Conservation (phyloP, 805 yeast genomes). For the Yarrowia alimentaria region DNA sequence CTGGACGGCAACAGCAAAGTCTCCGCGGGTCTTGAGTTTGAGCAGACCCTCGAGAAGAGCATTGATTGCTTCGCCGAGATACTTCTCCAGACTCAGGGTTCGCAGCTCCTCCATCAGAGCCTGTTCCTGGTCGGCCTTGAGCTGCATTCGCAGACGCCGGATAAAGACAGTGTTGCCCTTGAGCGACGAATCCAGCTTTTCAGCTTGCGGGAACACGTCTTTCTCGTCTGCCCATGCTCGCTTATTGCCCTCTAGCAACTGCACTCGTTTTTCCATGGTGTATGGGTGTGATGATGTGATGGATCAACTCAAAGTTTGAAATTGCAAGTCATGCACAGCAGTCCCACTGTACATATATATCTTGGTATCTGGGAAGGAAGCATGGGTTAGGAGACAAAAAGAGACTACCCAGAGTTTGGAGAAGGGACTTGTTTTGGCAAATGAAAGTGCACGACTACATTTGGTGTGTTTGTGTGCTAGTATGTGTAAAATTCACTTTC, state of each 20-base stretch:
- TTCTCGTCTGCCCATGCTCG: slow-evolving; percentile 16
- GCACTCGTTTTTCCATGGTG: slow-evolving; percentile 25
- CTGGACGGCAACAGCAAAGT: slow-evolving; percentile 62
- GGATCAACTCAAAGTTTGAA: too few relatives aligned
- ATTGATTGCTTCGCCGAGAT: slow-evolving; percentile 64
- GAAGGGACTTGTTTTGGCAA: too few relatives aligned
- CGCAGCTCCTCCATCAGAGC: slow-evolving; percentile 59
- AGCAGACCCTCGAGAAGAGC: slow-evolving; percentile 62
- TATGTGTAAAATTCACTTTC: too few relatives aligned
- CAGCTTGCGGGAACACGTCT: slow-evolving; percentile 31
- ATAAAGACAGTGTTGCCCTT: slow-evolving; percentile 79
- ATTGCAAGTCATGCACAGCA: too few relatives aligned
- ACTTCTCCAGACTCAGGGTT: slow-evolving; percentile 66
- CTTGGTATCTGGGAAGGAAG: too few relatives aligned
- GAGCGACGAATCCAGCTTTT: slow-evolving; percentile 59
- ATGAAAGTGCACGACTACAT: too few relatives aligned
- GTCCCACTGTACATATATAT: too few relatives aligned
- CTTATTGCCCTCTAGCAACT: slow-evolving; percentile 20
- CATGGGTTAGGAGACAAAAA: too few relatives aligned
- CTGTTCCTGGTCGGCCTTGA: slow-evolving; percentile 52
- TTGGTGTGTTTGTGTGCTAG: too few relatives aligned
- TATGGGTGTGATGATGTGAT: neutral
- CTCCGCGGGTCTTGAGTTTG: slow-evolving; percentile 53
- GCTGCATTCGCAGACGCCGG: slow-evolving; percentile 59
- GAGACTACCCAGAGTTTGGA: too few relatives aligned